Evolutionary conservation across 1,139 yeast species (phyloP), one percentile per base, ranked within the genome.

Genomic region (Taphrina wiesneri): DNA sequence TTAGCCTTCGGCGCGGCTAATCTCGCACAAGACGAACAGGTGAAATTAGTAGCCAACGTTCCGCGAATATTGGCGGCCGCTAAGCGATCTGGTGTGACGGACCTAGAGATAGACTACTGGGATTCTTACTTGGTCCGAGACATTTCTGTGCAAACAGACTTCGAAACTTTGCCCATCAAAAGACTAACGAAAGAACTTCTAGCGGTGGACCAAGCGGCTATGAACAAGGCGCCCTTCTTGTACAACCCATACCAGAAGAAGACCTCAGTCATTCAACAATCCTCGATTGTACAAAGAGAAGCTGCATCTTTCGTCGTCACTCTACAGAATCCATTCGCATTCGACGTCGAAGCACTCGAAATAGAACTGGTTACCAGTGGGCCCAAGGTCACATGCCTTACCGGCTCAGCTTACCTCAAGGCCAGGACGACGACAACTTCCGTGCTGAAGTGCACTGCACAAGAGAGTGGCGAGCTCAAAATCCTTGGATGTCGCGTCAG

Each of bases 271-370:
- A 57, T 46, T n/a, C 59, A 56, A 17, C 54, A 49, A 30, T 49
- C 45, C 34, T 13, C 62, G n/a, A 52, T 70, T 30, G 72, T 70
- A 2, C 65, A 65, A 51, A 60, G 63, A 36, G 71, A 70, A 52
- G 69, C 68, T 7, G 70, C 68, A 15, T 70, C 69, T 34, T 63
- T 76, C 34, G 75, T 79, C 21, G 78, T 90, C 0, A 78, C 81
- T 1, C 73, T 93, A 9, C 93, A 88, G 72, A 93, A 93, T 73
- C 96, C 97, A 1, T 90, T 85, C 76, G 83, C 85, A 11, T 90
- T 90, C 75, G 90, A 87, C 60, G 76, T 92, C 11, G 87, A 85
- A 54, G 77, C 93, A 2, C 78, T 79, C 39, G 85, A 84, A 57
- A 74, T 90, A 1, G 75, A 66, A 13, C 13, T 64, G 32, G 63